Evolutionary conservation across 2,329 filamentous ascomycete genomes (phyloP), one percentile per base, ranked within the genome.

Genomic region (Colletotrichum camelliae): DNA sequence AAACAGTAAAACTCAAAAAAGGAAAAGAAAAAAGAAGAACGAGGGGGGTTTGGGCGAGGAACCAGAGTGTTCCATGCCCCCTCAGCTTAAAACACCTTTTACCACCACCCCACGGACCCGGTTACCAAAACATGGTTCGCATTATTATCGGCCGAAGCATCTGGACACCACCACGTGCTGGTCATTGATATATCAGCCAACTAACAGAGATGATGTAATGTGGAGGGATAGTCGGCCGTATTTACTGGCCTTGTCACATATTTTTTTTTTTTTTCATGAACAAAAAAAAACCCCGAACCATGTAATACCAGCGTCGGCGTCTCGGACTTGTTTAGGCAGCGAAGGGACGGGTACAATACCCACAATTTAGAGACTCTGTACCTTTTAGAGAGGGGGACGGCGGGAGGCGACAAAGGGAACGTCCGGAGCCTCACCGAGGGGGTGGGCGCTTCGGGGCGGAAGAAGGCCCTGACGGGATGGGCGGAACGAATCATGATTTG

Each of bases 261-360:
- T 31, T 68, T 8, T 21, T 67, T 31, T 68, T 8, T 35, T 24
- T 43, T 43, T 48, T 21, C n/a, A 48, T 48, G n/a, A 48, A 21
- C 10, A 21, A 58, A 68, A 68, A 68, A 72, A 35, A 24, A 4
- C 0, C 55, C 43, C 43, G 43, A 57, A 31, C 15, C 74, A 61
- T 76, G 58, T 72, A 75, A 67, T 65, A 67, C 57, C 74, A 77
- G 70, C 76, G 76, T 74, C 70, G 76, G 76, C 74, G 76, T 77
- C 70, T 64, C 76, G 74, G 76, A 67, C 48, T 71, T 64, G 24
- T 67, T 70, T 70, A 66, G 27, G 70, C 29, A 57, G 74, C 64
- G 74, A 76, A 60, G 64, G 74, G 48, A 64, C 58, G 62, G 33
- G 57, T 68, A 48, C 13, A 55, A 29, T n/a, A 60, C 68, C 73